Conservation (phyloP, 495 filamentous ascomycete genomes). For the Platismatia glauca region DNA sequence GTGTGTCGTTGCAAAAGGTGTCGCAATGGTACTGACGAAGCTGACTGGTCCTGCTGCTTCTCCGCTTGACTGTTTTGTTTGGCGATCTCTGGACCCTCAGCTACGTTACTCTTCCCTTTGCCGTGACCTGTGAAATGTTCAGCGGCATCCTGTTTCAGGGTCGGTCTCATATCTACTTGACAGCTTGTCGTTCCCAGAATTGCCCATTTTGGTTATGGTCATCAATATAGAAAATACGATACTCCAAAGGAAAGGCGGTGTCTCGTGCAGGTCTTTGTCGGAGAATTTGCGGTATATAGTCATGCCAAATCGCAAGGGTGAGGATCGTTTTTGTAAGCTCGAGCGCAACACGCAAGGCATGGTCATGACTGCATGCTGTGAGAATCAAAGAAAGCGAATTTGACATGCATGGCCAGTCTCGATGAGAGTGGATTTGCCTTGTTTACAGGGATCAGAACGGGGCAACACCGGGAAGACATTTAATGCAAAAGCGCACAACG, state of each 20-base stretch:
- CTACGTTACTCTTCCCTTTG: not conserved
- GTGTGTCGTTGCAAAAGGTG: not conserved
- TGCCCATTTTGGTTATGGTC: not conserved
- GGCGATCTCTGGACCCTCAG: not conserved
- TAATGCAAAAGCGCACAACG: not conserved
- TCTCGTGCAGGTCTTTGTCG: not conserved
- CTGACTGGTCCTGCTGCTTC: not conserved
- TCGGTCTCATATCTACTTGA: not conserved
- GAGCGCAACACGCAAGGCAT: not conserved
- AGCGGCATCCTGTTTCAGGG: not conserved
- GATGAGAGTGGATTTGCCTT: not conserved
- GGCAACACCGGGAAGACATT: not conserved
- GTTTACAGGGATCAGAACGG: not conserved
- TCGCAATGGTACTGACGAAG: not conserved
- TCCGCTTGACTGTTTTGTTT: not conserved
- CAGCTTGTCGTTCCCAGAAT: not conserved
- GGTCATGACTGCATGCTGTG: not conserved
- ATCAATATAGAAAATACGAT: not conserved
- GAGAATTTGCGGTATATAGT: not conserved
- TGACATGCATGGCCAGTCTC: not conserved
- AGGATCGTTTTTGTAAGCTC: not conserved
- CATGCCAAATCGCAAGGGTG: not conserved
- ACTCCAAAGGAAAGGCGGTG: not conserved
- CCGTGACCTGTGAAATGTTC: not conserved
- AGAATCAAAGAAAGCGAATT: not conserved